Evolutionary conservation across 805 yeast genomes (phyloP), one percentile per base, ranked within the genome.

Genomic region (Candida berthetii): DNA sequence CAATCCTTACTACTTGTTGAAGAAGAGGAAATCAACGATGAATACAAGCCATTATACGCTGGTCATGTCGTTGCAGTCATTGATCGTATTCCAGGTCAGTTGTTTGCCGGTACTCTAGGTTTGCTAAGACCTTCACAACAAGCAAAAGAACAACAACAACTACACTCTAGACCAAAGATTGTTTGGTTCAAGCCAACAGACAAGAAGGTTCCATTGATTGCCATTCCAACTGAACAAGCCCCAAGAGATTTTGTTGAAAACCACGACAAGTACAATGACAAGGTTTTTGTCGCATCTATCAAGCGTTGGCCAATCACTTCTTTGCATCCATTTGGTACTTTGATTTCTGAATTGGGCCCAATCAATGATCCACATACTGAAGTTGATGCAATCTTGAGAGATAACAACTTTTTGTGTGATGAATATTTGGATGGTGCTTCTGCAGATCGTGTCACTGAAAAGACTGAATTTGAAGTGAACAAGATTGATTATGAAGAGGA

Each of bases 291-390:
- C 46, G 97, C 98, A 0, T 85, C 96, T 1, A 91, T 93, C 56
- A 93, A 93, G 62, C 82, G 99, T 63, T 93, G 99, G 99, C 99
- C 99, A 57, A 93, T 93, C 62, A 93, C 99, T 9, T 91, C 98
- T 0, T 74, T 93, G 61, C 99, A 93, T 69, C 99, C 99, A 5
- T 93, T 93, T 58, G 99, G 99, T 53, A 89, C 96, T 25, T 69
- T 93, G 43, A 83, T 91, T 20, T 85, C 90, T 36, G 86, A 85
- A 52, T 69, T 93, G 47, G 99, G 99, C 19, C 74, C 78, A 31
- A 78, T 85, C 54, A 86, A 81, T 49, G 91, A 83, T 47, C 74
- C 80, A 3, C 68, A 73, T 18, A 86, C 91, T 34, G 96, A 89
- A 60, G 77, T 89, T 46, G 91, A 84, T 59, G 87, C 97, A 1